These are phyloP conservation scores for Cucurbita moschata DNA, from an alignment of 306 rosid genomes.

Conservation along the genomic window DNA sequence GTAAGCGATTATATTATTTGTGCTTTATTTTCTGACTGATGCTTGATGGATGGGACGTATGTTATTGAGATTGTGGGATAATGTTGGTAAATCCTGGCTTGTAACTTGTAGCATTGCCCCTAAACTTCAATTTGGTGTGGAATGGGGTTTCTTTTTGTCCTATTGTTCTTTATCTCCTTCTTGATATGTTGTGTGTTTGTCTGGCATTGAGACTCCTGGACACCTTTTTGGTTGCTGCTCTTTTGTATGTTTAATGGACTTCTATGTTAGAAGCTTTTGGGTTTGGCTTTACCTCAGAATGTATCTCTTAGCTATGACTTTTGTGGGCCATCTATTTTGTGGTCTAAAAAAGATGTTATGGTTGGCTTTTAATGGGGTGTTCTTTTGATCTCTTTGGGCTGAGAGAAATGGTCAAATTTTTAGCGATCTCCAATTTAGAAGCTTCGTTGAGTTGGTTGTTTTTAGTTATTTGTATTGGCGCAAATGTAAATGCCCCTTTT, in stretches of 20 bases:
- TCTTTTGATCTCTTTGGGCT: not conserved
- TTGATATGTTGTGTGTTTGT: no score
- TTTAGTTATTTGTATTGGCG: no score
- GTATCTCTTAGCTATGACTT: not conserved
- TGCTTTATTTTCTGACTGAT: conserved; percentile 11
- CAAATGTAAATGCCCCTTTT: no score
- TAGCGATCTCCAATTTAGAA: no score
- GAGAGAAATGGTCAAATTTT: no score
- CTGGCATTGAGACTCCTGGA: no score
- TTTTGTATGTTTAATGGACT: not conserved
- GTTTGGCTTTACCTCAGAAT: not conserved
- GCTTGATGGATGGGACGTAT: not conserved
- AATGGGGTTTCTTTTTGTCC: not conserved
- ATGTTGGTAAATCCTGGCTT: not conserved
- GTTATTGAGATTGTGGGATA: not conserved
- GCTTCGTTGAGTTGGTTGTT: not conserved
- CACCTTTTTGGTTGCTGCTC: not conserved
- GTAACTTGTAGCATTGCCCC: not conserved
- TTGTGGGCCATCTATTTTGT: not conserved
- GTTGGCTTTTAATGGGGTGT: not conserved
- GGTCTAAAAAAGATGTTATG: not conserved
- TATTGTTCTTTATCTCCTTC: not conserved
- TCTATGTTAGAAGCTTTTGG: not conserved
- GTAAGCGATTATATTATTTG: conserved; percentile 33
- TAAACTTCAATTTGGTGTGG: not conserved